These are phyloP conservation scores for Xylariaceae sp. DNA, from an alignment of 2,329 filamentous ascomycete species.

Conservation along the genomic window DNA sequence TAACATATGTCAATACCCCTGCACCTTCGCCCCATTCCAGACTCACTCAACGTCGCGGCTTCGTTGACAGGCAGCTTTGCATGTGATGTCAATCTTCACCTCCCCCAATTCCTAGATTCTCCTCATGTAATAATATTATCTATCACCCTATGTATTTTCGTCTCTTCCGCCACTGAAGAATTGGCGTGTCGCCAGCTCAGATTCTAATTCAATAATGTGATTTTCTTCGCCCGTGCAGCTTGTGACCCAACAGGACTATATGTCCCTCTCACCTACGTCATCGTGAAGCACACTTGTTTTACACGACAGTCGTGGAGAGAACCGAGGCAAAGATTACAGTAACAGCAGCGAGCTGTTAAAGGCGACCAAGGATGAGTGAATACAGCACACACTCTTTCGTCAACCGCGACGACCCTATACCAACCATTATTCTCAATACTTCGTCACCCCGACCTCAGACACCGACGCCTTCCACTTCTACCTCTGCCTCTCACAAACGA, in stretches of 20 bases:
- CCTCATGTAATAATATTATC: background rate
- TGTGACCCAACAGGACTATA: background rate
- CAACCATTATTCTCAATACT: constrained; percentile 37
- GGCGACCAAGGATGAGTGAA: constrained; percentile 35
- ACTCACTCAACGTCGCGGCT: no score
- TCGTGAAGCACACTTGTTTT: no score
- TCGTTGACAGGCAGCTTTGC: constrained; percentile 2
- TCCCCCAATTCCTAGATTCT: background rate
- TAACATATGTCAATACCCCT: background rate
- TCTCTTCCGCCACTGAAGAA: no score
- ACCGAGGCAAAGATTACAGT: background rate
- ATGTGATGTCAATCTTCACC: constrained; percentile 24
- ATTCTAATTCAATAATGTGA: background rate
- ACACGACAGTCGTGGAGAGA: background rate
- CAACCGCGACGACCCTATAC: constrained; percentile 45
- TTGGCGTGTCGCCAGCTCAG: background rate
- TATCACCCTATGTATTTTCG: no score
- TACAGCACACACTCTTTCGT: constrained; percentile 37
- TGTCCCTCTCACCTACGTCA: constrained; percentile 27
- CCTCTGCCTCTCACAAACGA: constrained; percentile 11
- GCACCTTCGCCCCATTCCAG: background rate
- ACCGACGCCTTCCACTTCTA: constrained; percentile 28
- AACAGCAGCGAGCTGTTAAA: background rate
- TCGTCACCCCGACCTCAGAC: constrained; percentile 33
- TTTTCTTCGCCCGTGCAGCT: background rate